These are phyloP conservation scores for Dothistroma pini DNA, from an alignment of 2,329 filamentous ascomycete species.

Conservation along the genomic window DNA sequence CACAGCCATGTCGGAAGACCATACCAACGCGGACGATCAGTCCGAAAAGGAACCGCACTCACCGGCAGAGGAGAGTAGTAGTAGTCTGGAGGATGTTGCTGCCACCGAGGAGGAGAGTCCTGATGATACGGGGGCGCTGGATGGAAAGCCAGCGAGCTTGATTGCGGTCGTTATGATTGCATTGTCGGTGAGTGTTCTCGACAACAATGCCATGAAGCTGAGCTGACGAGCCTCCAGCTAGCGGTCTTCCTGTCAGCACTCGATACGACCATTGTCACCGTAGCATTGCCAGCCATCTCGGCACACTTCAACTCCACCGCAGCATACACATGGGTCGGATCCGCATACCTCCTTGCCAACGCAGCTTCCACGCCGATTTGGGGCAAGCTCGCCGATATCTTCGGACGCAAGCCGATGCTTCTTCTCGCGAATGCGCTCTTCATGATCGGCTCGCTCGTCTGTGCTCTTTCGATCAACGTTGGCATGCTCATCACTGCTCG, in stretches of 20 bases:
- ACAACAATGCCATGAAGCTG: neutral
- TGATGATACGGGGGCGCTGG: neutral
- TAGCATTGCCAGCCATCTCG: slow-evolving; percentile 63
- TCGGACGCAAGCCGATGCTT: slow-evolving; percentile 55
- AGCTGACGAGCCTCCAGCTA: slow-evolving; percentile 19
- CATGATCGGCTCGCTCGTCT: slow-evolving; percentile 48
- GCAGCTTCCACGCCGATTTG: slow-evolving; percentile 67
- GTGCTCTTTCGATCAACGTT: slow-evolving; percentile 47
- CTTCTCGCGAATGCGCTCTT: slow-evolving; percentile 49
- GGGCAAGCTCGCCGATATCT: slow-evolving; percentile 60
- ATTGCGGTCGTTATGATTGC: slow-evolving; percentile 3
- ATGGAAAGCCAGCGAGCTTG: neutral
- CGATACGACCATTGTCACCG: slow-evolving; percentile 59
- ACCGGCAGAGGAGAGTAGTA: neutral
- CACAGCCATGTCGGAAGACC: neutral
- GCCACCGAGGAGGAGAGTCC: neutral
- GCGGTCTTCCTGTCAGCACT: slow-evolving; percentile 42
- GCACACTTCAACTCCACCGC: slow-evolving; percentile 60
- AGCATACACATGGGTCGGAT: slow-evolving; percentile 80
- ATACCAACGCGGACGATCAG: neutral
- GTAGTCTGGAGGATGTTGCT: neutral
- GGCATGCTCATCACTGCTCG: slow-evolving; percentile 53
- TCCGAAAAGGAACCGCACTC: neutral
- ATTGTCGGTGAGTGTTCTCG: neutral
- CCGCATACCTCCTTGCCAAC: slow-evolving; percentile 66